A percentile compares a stretch with the other conserved stretches of the same genome.
phyloP scores from a whole-genome alignment of 2,329 filamentous ascomycete genomes.

The Xylariaceae sp. region DNA sequence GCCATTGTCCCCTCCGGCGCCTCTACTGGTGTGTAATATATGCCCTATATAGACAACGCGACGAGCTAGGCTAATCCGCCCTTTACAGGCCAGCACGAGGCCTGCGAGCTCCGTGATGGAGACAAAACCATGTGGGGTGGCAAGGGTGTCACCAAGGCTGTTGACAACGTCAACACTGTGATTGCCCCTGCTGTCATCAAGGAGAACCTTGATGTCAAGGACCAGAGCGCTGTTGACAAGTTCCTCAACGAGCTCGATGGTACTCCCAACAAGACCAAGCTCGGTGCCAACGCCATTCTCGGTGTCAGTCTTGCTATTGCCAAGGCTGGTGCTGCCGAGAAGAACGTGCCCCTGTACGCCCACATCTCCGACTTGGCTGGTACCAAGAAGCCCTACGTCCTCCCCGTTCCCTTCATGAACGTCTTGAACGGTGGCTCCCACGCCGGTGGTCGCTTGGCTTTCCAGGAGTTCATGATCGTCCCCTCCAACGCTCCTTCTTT shows the following conservation, averaged over 20 bases:
- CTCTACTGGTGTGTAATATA: conserved; percentile 68
- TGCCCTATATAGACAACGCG: conserved; percentile 17
- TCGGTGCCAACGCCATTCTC: conserved; percentile 84
- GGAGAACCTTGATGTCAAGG: conserved; percentile 77
- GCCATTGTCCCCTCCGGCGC: conserved; percentile 96
- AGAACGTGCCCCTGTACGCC: conserved; percentile 79
- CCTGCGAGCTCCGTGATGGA: conserved; percentile 83
- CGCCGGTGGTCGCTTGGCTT: conserved; percentile 90
- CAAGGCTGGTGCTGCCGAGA: conserved; percentile 85
- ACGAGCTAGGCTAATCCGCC: conserved; percentile 22
- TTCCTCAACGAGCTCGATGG: conserved; percentile 84
- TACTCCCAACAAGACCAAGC: conserved; percentile 78
- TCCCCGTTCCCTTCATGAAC: conserved; percentile 90
- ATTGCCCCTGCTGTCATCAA: conserved; percentile 79
- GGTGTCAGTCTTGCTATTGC: conserved; percentile 79
- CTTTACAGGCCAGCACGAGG: conserved; percentile 73
- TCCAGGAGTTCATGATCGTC: conserved; percentile 97
- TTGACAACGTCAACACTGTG: conserved; percentile 76
- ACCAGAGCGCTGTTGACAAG: conserved; percentile 76
- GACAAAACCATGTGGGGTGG: conserved; percentile 82
- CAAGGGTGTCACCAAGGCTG: conserved; percentile 83
- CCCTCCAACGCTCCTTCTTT: conserved; percentile 82
- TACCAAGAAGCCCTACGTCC: conserved; percentile 87
- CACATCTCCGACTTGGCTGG: conserved; percentile 83
- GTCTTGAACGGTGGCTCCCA: conserved; percentile 91